Evolutionary conservation across 139 green algal species (phyloP).

Genomic region (Chlamydomonas schloesseri): DNA sequence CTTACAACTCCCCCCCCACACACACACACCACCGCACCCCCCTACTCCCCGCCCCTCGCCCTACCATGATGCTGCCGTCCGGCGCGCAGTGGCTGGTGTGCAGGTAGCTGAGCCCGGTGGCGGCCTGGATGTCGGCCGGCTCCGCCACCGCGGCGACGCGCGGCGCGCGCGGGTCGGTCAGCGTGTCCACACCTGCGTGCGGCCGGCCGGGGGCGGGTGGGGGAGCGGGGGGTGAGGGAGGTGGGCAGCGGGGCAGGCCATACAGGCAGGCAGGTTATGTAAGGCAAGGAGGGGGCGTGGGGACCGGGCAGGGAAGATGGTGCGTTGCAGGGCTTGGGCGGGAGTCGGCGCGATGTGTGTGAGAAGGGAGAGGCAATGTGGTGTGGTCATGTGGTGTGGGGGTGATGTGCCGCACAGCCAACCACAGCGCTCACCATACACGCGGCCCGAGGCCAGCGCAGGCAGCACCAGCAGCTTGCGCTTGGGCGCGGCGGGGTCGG

Average conservation of each 20-base stretch:
- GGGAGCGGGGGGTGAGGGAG: too few species aligned
- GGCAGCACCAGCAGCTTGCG: slow-evolving; percentile 81
- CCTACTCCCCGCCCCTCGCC: too few species aligned
- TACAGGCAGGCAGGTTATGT: too few species aligned
- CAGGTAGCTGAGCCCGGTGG: slow-evolving; percentile 67
- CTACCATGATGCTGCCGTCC: slow-evolving; percentile 70
- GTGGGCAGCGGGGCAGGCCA: background rate
- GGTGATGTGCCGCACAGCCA: too few species aligned
- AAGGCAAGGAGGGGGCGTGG: too few species aligned
- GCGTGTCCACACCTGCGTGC: slow-evolving; percentile 70
- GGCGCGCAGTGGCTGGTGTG: slow-evolving; percentile 63
- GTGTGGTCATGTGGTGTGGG: too few species aligned
- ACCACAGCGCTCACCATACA: slow-evolving; percentile 45
- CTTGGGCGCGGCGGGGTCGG: slow-evolving; percentile 52
- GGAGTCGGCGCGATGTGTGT: too few species aligned
- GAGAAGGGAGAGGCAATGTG: too few species aligned
- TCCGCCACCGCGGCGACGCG: slow-evolving; percentile 70
- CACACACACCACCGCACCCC: background rate
- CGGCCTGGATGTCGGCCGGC: slow-evolving; percentile 62
- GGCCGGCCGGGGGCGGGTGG: background rate
- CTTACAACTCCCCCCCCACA: too few species aligned
- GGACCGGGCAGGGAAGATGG: too few species aligned
- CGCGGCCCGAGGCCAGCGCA: slow-evolving; percentile 41
- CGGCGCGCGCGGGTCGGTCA: slow-evolving; percentile 67
- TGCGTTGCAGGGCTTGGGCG: too few species aligned